Evolutionary conservation across 192 early-diverging fungal species (phyloP), one percentile per base, ranked within the genome.

Genomic region (Allomyces arbusculus): DNA sequence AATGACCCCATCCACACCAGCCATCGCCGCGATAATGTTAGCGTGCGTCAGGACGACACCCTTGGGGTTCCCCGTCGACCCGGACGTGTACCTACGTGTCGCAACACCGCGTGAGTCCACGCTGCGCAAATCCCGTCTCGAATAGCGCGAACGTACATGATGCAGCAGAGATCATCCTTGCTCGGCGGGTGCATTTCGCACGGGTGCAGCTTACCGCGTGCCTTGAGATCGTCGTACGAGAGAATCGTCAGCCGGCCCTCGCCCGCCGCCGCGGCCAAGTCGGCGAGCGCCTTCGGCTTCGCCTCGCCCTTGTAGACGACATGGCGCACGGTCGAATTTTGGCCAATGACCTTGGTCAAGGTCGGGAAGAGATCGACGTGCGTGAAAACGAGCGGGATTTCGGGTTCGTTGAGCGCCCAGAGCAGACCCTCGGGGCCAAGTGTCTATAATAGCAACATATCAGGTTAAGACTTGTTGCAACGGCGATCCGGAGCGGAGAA

Each of bases 1-100:
- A n/a, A 58, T n/a, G 16, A 58, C 50, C 3, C 12, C 50, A 14
- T 79, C n/a, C 44, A 67, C 11, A 26, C 62, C 76, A 74, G 73
- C 77, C 79, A 79, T 75, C 64, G 87, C 84, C 65, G 94, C 82
- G 64, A 93, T 78, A 66, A 95, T 75, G 69, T 91, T 92, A 64
- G 78, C 73, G 70, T 97, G 91, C 62, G 84, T 81, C 8, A 97
- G 73, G 66, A 91, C 71, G 44, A 91, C 92, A 67, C 94, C 94
- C 73, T 94, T 93, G 62, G 95, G 93, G 75, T 85, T 84, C 22
- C 94, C 94, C 14, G 91, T 97, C n/a, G 85, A 86, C 44, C 94
- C 89, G 70, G 84, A 86, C 22, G 86, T 90, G 71, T 86, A 64
- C 33, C 33, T 40, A 40, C 33, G 33, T 8, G 62, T 62, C 9